A percentile compares a stretch with the other conserved stretches of the same genome.
phyloP scores from a whole-genome alignment of 1,139 yeast species.

The Nakaseomyces delphensis region DNA sequence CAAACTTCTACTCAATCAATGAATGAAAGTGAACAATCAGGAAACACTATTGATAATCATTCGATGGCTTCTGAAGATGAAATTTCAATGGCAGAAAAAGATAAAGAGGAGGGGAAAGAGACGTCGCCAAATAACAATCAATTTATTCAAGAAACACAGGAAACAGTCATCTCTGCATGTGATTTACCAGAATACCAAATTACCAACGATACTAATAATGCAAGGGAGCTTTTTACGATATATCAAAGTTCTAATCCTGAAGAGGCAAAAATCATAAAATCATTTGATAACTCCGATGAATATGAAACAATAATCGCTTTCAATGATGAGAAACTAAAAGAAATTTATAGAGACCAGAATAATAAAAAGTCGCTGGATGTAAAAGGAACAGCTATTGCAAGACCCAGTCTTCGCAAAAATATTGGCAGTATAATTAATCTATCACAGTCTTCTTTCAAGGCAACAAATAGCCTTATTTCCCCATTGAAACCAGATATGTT shows the following conservation, averaged over 20 bases:
- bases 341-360: background rate
- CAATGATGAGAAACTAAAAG: background rate
- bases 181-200: background rate
- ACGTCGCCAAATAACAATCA: background rate
- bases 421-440: constrained; percentile 17
- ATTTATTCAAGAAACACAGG: background rate
- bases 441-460: constrained; percentile 27
- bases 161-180: background rate
- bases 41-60: background rate
- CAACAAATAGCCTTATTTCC: constrained; percentile 23
- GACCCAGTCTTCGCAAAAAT: background rate
- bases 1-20: background rate
- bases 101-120: background rate
- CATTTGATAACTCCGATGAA: constrained; percentile 1
- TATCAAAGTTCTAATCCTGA: background rate
- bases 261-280: background rate
- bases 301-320: background rate
- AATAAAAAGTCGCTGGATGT: background rate
- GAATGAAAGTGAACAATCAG: background rate
- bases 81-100: no score
- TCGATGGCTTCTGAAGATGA: background rate
- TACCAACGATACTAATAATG: background rate
- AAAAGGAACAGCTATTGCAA: background rate
- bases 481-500: constrained; percentile 16
- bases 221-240: background rate